These are phyloP conservation scores for Cutaneotrichosporon mucoides DNA, from an alignment of 1,284 basidiomycete species.

Conservation along the genomic window DNA sequence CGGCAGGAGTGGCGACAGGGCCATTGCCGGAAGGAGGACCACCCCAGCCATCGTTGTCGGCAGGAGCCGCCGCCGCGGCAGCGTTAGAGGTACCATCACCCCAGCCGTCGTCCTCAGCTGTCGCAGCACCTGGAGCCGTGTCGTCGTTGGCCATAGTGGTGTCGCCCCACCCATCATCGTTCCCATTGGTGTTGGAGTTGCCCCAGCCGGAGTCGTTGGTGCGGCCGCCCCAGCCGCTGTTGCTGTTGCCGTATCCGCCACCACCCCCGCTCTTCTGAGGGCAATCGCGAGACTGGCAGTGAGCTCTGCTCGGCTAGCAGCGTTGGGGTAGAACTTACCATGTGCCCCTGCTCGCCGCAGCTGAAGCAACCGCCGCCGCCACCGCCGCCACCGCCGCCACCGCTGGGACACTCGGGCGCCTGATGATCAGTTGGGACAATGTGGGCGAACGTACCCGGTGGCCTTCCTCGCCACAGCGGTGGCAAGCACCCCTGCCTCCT, in stretches of 20 bases:
- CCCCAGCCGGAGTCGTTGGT: neutral
- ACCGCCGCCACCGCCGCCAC: constrained; percentile 8
- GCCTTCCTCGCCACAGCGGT: no score
- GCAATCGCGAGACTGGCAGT: constrained; percentile 19
- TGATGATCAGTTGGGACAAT: no score
- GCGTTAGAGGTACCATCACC: neutral
- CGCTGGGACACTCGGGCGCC: neutral
- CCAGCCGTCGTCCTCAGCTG: neutral
- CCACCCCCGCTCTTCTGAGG: constrained; percentile 8
- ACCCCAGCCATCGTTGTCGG: constrained; percentile 2
- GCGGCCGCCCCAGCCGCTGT: neutral
- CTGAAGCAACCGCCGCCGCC: constrained; percentile 10
- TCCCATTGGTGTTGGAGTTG: neutral
- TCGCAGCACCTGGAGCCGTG: no score
- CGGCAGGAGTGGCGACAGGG: neutral
- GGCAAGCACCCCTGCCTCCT: no score
- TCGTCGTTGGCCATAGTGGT: neutral
- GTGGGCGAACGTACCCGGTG: no score
- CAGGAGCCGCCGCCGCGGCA: no score
- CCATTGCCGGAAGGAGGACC: neutral
- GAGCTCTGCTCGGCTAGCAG: neutral
- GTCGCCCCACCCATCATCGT: neutral
- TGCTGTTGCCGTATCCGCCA: neutral
- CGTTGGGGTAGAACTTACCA: neutral
- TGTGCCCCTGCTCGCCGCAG: constrained; percentile 6